Conservation (phyloP, 805 yeast species). For the Dipodascus geniculatus region DNA sequence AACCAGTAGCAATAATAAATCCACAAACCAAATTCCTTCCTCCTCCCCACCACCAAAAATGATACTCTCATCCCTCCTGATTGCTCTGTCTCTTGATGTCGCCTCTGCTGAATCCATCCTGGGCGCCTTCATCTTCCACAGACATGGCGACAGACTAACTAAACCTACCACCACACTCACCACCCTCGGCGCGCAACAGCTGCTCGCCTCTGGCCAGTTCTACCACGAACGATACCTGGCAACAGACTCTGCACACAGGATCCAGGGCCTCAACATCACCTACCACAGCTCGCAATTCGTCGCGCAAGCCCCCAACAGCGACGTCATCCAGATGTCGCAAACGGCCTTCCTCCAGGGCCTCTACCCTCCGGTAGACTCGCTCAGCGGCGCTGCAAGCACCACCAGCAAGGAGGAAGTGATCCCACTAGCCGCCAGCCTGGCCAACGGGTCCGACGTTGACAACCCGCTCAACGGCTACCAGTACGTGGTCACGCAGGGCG, state of each 20-base stretch:
- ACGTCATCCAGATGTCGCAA: conserved; percentile 32
- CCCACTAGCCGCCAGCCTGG: conserved; percentile 15
- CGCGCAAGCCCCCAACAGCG: conserved; percentile 27
- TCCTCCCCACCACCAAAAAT: too few relatives aligned
- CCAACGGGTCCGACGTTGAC: conserved; percentile 32
- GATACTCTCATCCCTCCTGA: too few relatives aligned
- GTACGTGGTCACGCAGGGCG: conserved; percentile 31
- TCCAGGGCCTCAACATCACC: conserved; percentile 19
- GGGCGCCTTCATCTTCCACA: conserved; percentile 36
- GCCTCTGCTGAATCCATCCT: conserved; percentile 16
- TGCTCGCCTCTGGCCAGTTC: conserved; percentile 29
- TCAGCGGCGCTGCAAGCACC: conserved; percentile 6
- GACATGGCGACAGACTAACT: conserved; percentile 39
- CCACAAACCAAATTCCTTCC: too few relatives aligned
- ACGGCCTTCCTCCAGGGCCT: conserved; percentile 36
- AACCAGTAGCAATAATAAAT: too few relatives aligned
- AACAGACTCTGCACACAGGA: conserved; percentile 17
- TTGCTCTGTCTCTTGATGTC: too few relatives aligned
- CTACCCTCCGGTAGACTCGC: conserved; percentile 30
- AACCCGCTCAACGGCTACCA: conserved; percentile 36
- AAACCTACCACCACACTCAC: conserved; percentile 35
- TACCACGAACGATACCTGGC: conserved; percentile 35
- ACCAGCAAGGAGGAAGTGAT: neutral
- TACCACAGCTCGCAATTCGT: conserved; percentile 29
- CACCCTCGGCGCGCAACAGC: conserved; percentile 32